Conservation (phyloP, 2,329 filamentous ascomycete genomes). For the Neofusicoccum ribis region DNA sequence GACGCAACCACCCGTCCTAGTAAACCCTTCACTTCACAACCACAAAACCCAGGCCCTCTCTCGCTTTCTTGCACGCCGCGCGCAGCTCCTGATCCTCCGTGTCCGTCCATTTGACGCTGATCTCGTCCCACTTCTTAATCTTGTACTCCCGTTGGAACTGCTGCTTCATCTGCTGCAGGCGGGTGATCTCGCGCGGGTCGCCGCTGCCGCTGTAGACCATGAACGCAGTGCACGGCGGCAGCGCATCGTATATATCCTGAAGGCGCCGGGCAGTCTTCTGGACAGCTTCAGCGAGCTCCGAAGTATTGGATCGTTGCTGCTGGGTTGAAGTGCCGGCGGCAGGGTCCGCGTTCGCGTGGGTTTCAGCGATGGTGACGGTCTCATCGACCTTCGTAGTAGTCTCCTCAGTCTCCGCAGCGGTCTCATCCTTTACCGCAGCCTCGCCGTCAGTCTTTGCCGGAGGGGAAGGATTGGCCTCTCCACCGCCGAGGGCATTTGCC, state of each 20-base stretch:
- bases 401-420: neutral
- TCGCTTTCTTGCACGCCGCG: constrained; percentile 56
- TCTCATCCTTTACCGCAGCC: neutral
- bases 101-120: constrained; percentile 66
- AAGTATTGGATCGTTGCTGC: neutral
- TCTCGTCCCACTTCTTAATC: constrained; percentile 62
- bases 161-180: constrained; percentile 58
- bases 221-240: constrained; percentile 61
- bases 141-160: constrained; percentile 58
- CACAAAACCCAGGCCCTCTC: constrained; percentile 60
- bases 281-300: constrained; percentile 47
- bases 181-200: constrained; percentile 58
- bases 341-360: no score
- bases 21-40: constrained; percentile 52
- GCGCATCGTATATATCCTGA: constrained; percentile 52
- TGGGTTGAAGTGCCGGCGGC: no score
- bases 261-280: constrained; percentile 54
- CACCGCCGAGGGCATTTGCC: constrained; percentile 9
- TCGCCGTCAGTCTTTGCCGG: neutral
- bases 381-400: neutral
- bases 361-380: neutral
- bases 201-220: constrained; percentile 66
- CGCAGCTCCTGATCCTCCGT: constrained; percentile 61
- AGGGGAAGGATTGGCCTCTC: neutral
- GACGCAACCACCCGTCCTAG: no score